Conservation (phyloP, 2,329 filamentous ascomycete species). For the Aspergillus spinulosporus region DNA sequence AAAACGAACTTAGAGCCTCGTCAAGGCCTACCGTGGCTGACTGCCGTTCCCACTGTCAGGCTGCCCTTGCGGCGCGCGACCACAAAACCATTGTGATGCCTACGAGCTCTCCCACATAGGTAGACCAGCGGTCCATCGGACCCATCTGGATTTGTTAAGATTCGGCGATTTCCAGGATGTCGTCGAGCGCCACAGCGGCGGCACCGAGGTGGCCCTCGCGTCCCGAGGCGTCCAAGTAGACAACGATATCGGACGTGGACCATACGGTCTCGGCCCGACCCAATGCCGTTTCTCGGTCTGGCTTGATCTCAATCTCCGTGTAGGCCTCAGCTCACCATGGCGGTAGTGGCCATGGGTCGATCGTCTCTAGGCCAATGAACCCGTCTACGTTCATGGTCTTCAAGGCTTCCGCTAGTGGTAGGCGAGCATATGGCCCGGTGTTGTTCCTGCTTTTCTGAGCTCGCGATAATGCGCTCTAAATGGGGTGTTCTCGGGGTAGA, state of each 20-base stretch:
- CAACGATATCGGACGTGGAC: too few relatives aligned
- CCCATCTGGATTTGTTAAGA: too few relatives aligned
- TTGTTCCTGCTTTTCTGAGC: constrained; percentile 17
- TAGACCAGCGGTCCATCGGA: too few relatives aligned
- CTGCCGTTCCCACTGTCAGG: background rate
- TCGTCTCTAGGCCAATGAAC: constrained; percentile 24
- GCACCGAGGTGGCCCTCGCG: too few relatives aligned
- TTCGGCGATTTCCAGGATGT: too few relatives aligned
- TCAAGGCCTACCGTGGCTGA: background rate
- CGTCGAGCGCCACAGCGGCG: too few relatives aligned
- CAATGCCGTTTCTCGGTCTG: constrained; percentile 23
- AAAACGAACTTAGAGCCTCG: background rate
- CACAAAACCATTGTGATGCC: background rate
- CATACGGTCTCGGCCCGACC: constrained; percentile 17
- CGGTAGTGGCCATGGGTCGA: constrained; percentile 22
- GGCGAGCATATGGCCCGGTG: constrained; percentile 16
- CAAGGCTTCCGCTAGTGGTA: constrained; percentile 24
- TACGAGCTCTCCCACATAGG: too few relatives aligned
- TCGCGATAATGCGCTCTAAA: constrained; percentile 13
- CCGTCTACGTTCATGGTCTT: constrained; percentile 15
- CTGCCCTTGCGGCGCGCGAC: background rate
- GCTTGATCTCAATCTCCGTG: constrained; percentile 25
- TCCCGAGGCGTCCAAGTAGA: too few relatives aligned
- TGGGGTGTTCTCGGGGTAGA: constrained; percentile 19
- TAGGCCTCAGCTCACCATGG: constrained; percentile 26